Conservation (phyloP, 2,329 filamentous ascomycete species). For the Drechslera avenae region DNA sequence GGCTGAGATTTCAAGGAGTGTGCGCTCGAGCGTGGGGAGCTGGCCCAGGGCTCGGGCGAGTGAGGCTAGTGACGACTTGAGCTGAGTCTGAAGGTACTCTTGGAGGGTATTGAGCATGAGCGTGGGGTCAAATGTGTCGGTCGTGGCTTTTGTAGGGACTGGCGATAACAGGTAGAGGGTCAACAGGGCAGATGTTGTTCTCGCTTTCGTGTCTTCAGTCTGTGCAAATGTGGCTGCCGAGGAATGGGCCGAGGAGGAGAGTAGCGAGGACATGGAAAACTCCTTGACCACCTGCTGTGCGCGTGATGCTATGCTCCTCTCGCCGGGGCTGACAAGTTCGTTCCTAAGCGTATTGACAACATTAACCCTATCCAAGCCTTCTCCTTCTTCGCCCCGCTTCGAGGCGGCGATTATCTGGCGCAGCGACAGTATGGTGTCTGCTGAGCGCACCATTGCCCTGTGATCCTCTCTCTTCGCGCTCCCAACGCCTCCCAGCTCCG, state of each 20-base stretch:
- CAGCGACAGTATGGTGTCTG: slow-evolving; percentile 77
- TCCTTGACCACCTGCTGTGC: slow-evolving; percentile 82
- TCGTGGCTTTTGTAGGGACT: slow-evolving; percentile 56
- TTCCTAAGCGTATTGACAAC: slow-evolving; percentile 73
- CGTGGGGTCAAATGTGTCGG: slow-evolving; percentile 64
- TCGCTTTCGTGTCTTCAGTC: slow-evolving; percentile 74
- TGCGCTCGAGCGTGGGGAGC: slow-evolving; percentile 79
- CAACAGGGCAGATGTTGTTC: slow-evolving; percentile 73
- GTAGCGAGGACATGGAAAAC: slow-evolving; percentile 72
- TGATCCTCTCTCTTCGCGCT: slow-evolving; percentile 69
- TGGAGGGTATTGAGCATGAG: slow-evolving; percentile 79
- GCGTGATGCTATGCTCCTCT: slow-evolving; percentile 72
- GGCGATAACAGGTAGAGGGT: slow-evolving; percentile 84
- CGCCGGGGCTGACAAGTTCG: slow-evolving; percentile 71
- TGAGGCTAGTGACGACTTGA: slow-evolving; percentile 77
- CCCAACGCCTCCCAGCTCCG: slow-evolving; percentile 64
- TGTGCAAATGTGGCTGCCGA: slow-evolving; percentile 60
- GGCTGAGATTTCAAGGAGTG: slow-evolving; percentile 78
- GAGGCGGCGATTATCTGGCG: slow-evolving; percentile 72
- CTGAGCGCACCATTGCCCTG: slow-evolving; percentile 78
- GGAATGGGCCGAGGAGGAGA: slow-evolving; percentile 41
- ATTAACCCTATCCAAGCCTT: slow-evolving; percentile 75
- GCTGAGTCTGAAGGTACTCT: slow-evolving; percentile 77
- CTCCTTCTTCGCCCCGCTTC: slow-evolving; percentile 73
- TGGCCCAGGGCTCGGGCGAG: slow-evolving; percentile 78